These are phyloP conservation scores for Fraxinus dipetala DNA, from an alignment of 305 asterid species.

Conservation along the genomic window DNA sequence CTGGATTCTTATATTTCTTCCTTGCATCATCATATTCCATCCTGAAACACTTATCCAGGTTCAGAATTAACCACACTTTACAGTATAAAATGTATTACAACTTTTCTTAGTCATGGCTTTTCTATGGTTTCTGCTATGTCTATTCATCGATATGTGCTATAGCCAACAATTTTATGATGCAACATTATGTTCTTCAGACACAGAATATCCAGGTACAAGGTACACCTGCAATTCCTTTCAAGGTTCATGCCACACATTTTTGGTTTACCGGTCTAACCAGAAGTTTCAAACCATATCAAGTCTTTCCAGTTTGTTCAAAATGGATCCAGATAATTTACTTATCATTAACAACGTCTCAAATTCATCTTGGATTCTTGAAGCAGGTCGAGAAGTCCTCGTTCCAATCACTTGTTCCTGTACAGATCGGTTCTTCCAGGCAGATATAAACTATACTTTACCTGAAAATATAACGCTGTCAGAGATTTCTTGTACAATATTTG, in stretches of 20 bases:
- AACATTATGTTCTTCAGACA: constrained; percentile 38
- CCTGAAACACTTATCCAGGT: background rate
- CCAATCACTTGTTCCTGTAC: constrained; percentile 52
- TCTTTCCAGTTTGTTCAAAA: constrained; percentile 42
- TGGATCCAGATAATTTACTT: constrained; percentile 28
- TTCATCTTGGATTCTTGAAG: constrained; percentile 31
- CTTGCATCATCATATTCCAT: background rate
- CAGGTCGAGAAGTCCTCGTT: constrained; percentile 52
- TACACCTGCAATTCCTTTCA: constrained; percentile 45
- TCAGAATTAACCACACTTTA: background rate
- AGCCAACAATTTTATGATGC: constrained; percentile 57
- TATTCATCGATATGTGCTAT: constrained; percentile 21
- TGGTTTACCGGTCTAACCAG: constrained; percentile 42
- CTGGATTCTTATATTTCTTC: background rate
- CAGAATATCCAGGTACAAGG: constrained; percentile 42
- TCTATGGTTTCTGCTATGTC: constrained; percentile 28
- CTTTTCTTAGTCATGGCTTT: constrained; percentile 23
- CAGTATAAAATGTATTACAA: constrained; percentile 24
- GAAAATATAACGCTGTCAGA: constrained; percentile 21
- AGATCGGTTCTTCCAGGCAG: constrained; percentile 38
- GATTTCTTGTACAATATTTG: constrained; percentile 47
- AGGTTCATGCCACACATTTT: constrained; percentile 42
- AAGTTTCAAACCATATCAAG: constrained; percentile 35
- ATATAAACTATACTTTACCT: constrained; percentile 32
- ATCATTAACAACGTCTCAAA: constrained; percentile 35